Percentiles rank a stretch among this genome's conserved stretches.
Conservation (phyloP, 495 filamentous ascomycete genomes). For the Neurospora sp. region DNA sequence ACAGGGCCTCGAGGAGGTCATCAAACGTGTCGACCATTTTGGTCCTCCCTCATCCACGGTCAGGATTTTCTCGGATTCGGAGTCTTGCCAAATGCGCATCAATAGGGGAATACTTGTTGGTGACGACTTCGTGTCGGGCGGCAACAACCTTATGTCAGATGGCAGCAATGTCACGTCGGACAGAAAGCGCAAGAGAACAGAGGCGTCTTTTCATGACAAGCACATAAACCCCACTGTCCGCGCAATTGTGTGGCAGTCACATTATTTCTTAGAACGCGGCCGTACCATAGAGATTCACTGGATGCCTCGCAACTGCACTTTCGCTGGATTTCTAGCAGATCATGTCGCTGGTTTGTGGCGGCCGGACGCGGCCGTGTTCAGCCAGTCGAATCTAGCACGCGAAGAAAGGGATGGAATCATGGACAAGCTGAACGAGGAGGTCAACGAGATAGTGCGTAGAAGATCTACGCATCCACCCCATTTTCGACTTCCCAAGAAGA, state of each 20-base stretch:
- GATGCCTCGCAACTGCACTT: background rate
- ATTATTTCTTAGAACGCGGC: background rate
- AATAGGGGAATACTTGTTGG: background rate
- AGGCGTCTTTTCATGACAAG: background rate
- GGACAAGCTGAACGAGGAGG: background rate
- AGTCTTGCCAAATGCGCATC: background rate
- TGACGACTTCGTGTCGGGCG: background rate
- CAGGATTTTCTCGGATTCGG: background rate
- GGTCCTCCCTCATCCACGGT: background rate
- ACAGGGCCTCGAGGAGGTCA: background rate
- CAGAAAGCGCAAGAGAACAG: background rate
- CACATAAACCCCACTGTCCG: background rate
- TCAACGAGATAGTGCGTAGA: background rate
- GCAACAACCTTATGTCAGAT: background rate
- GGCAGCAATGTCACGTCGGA: background rate
- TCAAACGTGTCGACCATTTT: background rate
- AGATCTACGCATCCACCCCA: background rate
- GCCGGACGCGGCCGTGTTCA: background rate
- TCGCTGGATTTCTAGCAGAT: background rate
- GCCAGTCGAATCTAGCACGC: background rate
- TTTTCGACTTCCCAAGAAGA: background rate
- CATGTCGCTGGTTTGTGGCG: background rate
- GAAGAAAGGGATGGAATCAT: background rate
- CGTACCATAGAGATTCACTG: background rate
- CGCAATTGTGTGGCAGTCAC: background rate